Conservation (phyloP, 140 eudicot species). For the Bidens hawaiensis region DNA sequence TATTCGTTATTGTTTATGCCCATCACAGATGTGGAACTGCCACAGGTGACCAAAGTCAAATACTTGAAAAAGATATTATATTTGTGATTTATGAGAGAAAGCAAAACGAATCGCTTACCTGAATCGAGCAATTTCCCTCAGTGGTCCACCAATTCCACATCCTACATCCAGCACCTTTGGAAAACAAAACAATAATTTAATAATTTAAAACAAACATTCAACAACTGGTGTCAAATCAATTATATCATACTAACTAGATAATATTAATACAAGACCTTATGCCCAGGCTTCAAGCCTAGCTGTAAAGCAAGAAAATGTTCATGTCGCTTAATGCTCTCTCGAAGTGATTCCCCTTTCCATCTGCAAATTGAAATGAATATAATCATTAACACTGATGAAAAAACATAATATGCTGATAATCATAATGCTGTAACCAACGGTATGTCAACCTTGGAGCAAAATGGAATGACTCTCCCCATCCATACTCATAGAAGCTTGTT, state of each 20-base stretch:
- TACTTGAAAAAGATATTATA: not conserved
- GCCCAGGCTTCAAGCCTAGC: slow-evolving; percentile 84
- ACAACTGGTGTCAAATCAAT: not conserved
- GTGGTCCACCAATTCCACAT: slow-evolving; percentile 96
- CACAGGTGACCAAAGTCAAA: slow-evolving; percentile 18
- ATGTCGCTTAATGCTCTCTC: slow-evolving; percentile 90
- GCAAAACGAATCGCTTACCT: slow-evolving; percentile 41
- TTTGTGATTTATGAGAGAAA: not conserved
- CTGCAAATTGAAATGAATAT: slow-evolving; percentile 32
- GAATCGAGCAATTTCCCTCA: slow-evolving; percentile 90
- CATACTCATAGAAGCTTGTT: slow-evolving; percentile 98
- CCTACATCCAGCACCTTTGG: slow-evolving; percentile 92
- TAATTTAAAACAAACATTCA: slow-evolving; percentile 8
- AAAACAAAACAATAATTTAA: not conserved
- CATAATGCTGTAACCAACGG: not conserved
- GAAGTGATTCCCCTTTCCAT: slow-evolving; percentile 92
- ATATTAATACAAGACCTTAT: slow-evolving; percentile 54
- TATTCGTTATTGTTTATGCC: slow-evolving; percentile 91
- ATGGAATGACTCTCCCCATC: slow-evolving; percentile 99
- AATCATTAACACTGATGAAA: not conserved
- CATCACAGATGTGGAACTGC: slow-evolving; percentile 70
- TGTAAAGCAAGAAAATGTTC: slow-evolving; percentile 99
- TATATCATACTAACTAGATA: not conserved
- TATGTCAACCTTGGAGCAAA: slow-evolving; percentile 76
- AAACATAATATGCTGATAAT: not conserved